A percentile compares a stretch with the other conserved stretches of the same genome.
These are phyloP conservation scores for Parascedosporium putredinis DNA, from an alignment of 2,329 filamentous ascomycete species.

Conservation along the genomic window DNA sequence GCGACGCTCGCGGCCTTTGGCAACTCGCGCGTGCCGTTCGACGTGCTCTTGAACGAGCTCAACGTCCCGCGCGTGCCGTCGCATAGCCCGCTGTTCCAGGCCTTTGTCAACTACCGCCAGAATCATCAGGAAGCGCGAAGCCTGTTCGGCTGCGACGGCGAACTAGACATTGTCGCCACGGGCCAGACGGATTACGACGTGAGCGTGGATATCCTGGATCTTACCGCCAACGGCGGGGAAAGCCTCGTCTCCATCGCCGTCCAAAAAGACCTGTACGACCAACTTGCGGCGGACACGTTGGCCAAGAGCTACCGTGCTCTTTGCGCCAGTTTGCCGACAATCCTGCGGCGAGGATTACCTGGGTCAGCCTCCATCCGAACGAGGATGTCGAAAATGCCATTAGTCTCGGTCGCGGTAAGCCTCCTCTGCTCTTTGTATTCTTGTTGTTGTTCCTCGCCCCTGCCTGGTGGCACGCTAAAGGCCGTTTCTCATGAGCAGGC, in stretches of 20 bases:
- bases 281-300: constrained; percentile 9
- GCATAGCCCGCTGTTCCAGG: constrained; percentile 35
- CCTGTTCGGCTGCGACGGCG: constrained; percentile 15
- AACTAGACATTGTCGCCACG: constrained; percentile 13
- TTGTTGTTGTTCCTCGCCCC: not conserved
- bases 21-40: constrained; percentile 33
- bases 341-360: constrained; percentile 20
- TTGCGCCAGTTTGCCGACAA: constrained; percentile 9
- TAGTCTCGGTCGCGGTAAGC: not conserved
- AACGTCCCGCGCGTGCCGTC: constrained; percentile 25
- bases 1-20: constrained; percentile 22
- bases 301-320: constrained; percentile 13
- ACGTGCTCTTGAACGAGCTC: constrained; percentile 31
- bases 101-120: constrained; percentile 34
- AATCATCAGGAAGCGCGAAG: constrained; percentile 17
- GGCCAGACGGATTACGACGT: constrained; percentile 12
- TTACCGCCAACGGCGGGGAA: constrained; percentile 12
- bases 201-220: constrained; percentile 15
- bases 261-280: constrained; percentile 15
- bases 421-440: not conserved
- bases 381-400: not conserved
- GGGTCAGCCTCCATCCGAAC: not conserved
- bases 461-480: not conserved
- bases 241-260: constrained; percentile 9
- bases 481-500: not conserved